phyloP scores from a whole-genome alignment of 1,284 basidiomycete genomes.

The Ustilago loliicola region DNA sequence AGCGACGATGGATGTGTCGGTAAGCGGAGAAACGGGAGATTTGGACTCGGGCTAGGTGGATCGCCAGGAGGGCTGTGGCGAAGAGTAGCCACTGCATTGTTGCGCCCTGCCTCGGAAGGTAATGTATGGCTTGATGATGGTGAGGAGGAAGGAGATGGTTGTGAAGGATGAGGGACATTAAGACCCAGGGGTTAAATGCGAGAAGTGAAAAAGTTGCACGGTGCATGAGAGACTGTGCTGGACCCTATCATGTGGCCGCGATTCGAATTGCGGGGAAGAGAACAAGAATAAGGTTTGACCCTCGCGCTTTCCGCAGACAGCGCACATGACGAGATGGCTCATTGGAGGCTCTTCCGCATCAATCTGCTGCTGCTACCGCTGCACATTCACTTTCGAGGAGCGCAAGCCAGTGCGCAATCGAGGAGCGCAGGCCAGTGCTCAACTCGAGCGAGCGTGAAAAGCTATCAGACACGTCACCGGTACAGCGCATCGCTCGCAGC shows the following conservation, averaged over 20 bases:
- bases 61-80: conserved; percentile 14
- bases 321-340: no score
- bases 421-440: no score
- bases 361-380: no score
- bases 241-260: conserved; percentile 8
- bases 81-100: conserved; percentile 11
- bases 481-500: background rate
- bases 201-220: background rate
- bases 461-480: no score
- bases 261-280: conserved; percentile 1
- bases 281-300: background rate
- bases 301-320: no score
- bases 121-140: background rate
- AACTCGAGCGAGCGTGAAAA: no score
- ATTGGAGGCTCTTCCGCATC: background rate
- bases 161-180: background rate
- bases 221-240: background rate
- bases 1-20: conserved; percentile 40
- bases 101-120: background rate
- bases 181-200: background rate
- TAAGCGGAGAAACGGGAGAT: conserved; percentile 19
- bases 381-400: no score
- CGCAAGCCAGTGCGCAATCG: no score
- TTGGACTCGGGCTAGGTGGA: conserved; percentile 20
- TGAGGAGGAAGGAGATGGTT: background rate